These are phyloP conservation scores for Postia placenta DNA, from an alignment of 768 basidiomycete species.

Conservation along the genomic window DNA sequence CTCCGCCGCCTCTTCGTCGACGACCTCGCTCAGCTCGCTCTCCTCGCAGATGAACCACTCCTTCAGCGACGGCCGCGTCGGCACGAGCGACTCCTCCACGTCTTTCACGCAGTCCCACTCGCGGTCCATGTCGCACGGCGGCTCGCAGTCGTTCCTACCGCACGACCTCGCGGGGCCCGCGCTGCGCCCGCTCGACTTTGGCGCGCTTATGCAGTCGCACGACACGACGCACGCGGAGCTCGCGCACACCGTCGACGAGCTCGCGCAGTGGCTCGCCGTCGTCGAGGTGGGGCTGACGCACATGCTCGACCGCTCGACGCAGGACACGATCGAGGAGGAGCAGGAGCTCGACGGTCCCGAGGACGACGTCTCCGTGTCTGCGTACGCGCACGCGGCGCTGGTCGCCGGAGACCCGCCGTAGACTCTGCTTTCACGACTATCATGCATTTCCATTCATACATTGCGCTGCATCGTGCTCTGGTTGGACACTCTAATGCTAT, in stretches of 20 bases:
- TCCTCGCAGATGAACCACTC: conserved; percentile 22
- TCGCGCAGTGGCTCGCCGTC: conserved; percentile 69
- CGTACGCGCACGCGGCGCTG: conserved; percentile 8
- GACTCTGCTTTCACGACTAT: not conserved
- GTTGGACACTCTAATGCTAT: not conserved
- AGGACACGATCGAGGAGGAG: conserved; percentile 60
- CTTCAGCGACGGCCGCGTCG: conserved; percentile 15
- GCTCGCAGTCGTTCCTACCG: conserved; percentile 14
- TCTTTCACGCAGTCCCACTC: conserved; percentile 13
- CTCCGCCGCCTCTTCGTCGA: conserved; percentile 31
- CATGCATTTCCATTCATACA: no score
- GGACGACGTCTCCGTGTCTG: conserved; percentile 4
- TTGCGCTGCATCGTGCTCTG: not conserved
- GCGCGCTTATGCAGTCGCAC: conserved; percentile 41
- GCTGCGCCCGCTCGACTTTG: conserved; percentile 68
- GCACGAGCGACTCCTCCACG: conserved; percentile 9
- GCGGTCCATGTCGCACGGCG: conserved; percentile 17
- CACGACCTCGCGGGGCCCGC: conserved; percentile 32
- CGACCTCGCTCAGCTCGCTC: conserved; percentile 33
- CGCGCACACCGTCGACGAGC: conserved; percentile 64
- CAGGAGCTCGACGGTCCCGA: conserved; percentile 33
- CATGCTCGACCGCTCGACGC: conserved; percentile 49
- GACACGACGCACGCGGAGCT: conserved; percentile 66
- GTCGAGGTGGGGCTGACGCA: conserved; percentile 67
- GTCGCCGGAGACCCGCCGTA: conserved; percentile 6